Percentiles rank a stretch among this genome's conserved stretches.
Evolutionary conservation across 768 basidiomycete genomes (phyloP).

Genomic region (Lyophyllum shimeji): DNA sequence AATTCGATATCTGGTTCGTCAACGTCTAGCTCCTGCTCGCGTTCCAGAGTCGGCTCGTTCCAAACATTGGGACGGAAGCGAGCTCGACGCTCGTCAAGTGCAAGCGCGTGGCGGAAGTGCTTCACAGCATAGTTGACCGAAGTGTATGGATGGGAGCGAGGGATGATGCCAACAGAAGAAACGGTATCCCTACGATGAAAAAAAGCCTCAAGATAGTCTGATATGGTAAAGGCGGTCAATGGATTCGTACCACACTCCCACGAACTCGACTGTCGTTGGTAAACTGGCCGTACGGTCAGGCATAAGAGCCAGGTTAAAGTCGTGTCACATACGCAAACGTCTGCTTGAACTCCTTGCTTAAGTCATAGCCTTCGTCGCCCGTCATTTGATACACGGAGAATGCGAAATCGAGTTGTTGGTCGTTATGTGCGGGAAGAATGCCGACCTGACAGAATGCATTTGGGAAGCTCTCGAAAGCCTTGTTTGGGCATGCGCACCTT

Average conservation of each 20-base stretch:
- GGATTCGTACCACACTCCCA: conserved; percentile 31
- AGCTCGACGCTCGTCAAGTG: conserved; percentile 23
- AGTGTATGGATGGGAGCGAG: conserved; percentile 20
- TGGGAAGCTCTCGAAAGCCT: neutral
- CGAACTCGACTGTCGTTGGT: conserved; percentile 29
- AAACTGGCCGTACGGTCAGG: neutral
- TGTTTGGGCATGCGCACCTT: conserved; percentile 21
- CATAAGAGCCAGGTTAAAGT: neutral
- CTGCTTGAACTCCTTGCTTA: conserved; percentile 30
- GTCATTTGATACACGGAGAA: conserved; percentile 31
- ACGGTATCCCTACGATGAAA: conserved; percentile 21
- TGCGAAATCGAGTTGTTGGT: conserved; percentile 33
- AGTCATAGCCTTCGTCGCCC: conserved; percentile 26
- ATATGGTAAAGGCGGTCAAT: neutral
- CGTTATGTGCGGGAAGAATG: conserved; percentile 28
- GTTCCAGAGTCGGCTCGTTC: conserved; percentile 19
- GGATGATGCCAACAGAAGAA: conserved; percentile 24
- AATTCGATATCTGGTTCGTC: conserved; percentile 14
- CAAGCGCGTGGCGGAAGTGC: conserved; percentile 22
- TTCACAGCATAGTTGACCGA: conserved; percentile 23
- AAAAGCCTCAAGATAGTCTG: neutral
- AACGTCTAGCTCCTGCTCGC: conserved; percentile 24
- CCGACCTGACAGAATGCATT: conserved; percentile 22
- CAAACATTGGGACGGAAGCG: conserved; percentile 23
- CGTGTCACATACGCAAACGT: conserved; percentile 24